Percentiles rank a stretch among this genome's conserved stretches.
Conservation (phyloP, 176 grass and related monocot species). For the Melocanna baccifera region DNA sequence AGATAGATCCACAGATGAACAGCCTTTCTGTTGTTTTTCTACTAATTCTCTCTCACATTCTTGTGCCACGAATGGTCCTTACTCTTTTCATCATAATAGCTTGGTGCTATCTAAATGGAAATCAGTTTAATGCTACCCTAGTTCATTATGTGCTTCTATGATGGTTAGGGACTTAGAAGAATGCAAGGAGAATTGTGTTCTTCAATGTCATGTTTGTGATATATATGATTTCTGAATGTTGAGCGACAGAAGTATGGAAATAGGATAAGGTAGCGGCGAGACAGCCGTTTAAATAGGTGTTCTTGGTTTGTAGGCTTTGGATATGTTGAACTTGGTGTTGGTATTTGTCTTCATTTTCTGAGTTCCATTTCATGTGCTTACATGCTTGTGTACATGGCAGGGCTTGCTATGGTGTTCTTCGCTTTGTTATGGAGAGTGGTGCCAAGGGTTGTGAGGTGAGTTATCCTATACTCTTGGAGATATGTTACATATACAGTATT, state of each 20-base stretch:
- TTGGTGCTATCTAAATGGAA: neutral
- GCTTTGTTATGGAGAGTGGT: conserved; percentile 94
- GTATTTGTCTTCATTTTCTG: neutral
- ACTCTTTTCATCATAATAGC: neutral
- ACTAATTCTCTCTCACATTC: conserved; percentile 81
- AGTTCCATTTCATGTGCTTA: neutral
- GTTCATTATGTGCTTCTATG: neutral
- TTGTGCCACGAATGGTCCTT: neutral
- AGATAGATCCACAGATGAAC: conserved; percentile 74
- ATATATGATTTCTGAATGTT: neutral
- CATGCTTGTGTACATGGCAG: conserved; percentile 20
- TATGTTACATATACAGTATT: neutral
- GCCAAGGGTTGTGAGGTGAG: conserved; percentile 84
- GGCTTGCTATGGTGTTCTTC: conserved; percentile 94
- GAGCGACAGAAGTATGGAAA: too few relatives aligned
- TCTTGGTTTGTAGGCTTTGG: neutral
- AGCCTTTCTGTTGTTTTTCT: conserved; percentile 51
- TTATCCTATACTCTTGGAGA: neutral
- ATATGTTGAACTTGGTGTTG: neutral
- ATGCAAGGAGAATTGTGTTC: too few relatives aligned
- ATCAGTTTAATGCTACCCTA: neutral
- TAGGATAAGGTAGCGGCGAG: too few relatives aligned
- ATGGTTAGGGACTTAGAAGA: neutral
- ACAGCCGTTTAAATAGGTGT: too few relatives aligned
- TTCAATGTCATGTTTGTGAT: neutral